These are phyloP conservation scores for Saccharomycopsis microspora DNA, from an alignment of 805 yeast genomes.

Conservation along the genomic window DNA sequence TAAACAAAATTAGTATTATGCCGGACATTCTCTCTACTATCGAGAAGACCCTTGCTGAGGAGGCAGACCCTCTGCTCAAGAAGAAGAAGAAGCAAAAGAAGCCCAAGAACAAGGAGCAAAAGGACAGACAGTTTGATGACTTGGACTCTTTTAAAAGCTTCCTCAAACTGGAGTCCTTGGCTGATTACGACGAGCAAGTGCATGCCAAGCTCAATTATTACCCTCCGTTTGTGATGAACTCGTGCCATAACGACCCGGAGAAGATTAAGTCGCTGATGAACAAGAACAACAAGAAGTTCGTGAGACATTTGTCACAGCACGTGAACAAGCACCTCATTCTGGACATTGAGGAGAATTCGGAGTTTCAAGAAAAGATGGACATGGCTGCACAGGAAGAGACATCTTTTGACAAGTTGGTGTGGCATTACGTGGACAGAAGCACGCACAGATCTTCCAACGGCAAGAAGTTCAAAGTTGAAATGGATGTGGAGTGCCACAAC, in stretches of 20 bases:
- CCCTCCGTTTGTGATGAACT: constrained; percentile 64
- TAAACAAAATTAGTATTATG: constrained; percentile 6
- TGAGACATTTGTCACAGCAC: constrained; percentile 66
- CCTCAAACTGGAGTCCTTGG: constrained; percentile 64
- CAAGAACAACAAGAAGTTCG: constrained; percentile 59
- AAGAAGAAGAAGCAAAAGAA: constrained; percentile 14
- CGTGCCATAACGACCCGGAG: constrained; percentile 57
- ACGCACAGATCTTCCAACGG: constrained; percentile 42
- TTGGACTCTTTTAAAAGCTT: constrained; percentile 50
- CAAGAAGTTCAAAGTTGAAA: constrained; percentile 54
- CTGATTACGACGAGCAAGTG: constrained; percentile 52
- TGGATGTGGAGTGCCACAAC: constrained; percentile 55
- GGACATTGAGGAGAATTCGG: constrained; percentile 54
- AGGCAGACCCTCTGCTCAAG: constrained; percentile 9
- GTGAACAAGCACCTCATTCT: constrained; percentile 57
- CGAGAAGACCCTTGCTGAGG: constrained; percentile 16
- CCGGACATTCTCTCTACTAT: constrained; percentile 16
- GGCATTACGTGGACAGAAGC: constrained; percentile 52
- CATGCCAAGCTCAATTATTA: constrained; percentile 57
- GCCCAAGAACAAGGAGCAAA: not conserved
- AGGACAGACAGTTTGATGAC: constrained; percentile 37
- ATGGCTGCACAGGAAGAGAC: constrained; percentile 39
- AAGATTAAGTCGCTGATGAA: constrained; percentile 63
- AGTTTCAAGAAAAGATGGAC: constrained; percentile 33
- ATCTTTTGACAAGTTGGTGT: constrained; percentile 37